Evolutionary conservation across 2,329 filamentous ascomycete genomes (phyloP).

Genomic region (Aspergillus persii): DNA sequence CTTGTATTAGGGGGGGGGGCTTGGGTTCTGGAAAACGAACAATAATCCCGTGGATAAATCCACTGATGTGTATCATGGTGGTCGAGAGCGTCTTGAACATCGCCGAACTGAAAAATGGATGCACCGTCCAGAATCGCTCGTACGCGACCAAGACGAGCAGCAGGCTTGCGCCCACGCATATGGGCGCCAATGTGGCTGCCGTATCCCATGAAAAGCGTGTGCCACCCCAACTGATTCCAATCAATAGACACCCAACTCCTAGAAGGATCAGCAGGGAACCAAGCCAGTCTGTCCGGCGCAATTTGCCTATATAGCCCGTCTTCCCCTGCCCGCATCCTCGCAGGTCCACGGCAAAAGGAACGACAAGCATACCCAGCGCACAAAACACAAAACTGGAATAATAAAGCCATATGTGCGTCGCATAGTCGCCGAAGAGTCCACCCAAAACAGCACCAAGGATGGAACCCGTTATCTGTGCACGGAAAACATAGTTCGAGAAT

Average conservation of each 20-base stretch:
- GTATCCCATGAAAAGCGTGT: slow-evolving; percentile 39
- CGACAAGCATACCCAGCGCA: slow-evolving; percentile 25
- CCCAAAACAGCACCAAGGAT: slow-evolving; percentile 28
- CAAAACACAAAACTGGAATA: slow-evolving; percentile 35
- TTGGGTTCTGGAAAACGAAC: slow-evolving; percentile 27
- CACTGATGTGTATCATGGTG: slow-evolving; percentile 40
- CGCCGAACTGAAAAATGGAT: slow-evolving; percentile 38
- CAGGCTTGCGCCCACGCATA: slow-evolving; percentile 33
- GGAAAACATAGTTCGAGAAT: slow-evolving; percentile 32
- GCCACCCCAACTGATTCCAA: slow-evolving; percentile 46
- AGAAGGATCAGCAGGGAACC: slow-evolving; percentile 42
- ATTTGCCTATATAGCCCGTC: slow-evolving; percentile 19
- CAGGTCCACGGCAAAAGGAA: slow-evolving; percentile 32
- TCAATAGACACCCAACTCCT: slow-evolving; percentile 37
- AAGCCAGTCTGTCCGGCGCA: slow-evolving; percentile 41
- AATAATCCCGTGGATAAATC: slow-evolving; percentile 44
- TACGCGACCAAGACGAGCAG: slow-evolving; percentile 36
- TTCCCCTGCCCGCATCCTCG: slow-evolving; percentile 17
- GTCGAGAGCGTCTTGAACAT: slow-evolving; percentile 39
- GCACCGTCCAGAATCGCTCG: slow-evolving; percentile 32
- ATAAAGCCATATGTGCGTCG: slow-evolving; percentile 27
- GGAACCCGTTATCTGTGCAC: slow-evolving; percentile 32
- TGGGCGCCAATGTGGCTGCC: slow-evolving; percentile 40
- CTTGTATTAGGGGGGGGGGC: background rate
- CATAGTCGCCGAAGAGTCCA: slow-evolving; percentile 26